Base-by-base conservation (phyloP, 1,284 basidiomycete genomes). In the Spongispora temasekensis region DNA sequence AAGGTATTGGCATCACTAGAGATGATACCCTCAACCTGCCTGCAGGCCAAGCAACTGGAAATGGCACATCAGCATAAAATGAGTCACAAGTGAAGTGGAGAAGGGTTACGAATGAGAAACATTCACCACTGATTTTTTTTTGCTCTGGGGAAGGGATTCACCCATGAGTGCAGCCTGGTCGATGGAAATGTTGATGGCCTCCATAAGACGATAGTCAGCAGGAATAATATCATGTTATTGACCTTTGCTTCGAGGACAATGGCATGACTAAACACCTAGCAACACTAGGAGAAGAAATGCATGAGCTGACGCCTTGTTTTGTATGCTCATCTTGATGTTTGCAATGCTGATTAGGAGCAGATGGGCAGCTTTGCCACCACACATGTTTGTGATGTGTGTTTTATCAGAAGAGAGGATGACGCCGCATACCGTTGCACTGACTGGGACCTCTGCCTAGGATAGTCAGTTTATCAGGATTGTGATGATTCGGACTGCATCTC, bases 141-240 rank as follows among this genome's bases (percentile, higher is more conserved):
- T 98, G 75, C 84, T 82, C 74, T 89, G 87, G 51, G 96, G 95
- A 53, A 98, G 87, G 21, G 94, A 97, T 84, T 97, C 95, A 75
- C 95, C 96, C 42, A 95, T 98, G 59, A 98, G 86, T 61, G 95
- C 95, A 67, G 95, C 95, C 81, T 97, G 95, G 77, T 98, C 95
- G 74, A 97, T 96, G 31, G 93, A 95, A 54, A 97, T 91, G 78
- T 97, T 97, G 85, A 97, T 88, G 57, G 95, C 88, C 76, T 98
- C 95, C 25, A 89, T 92, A 61, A 98, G 88, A 86, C 95, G 93
- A 79, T 94, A 96, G 75, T 97, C 95, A 68, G 94, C 94, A 59
- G 95, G 93, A 63, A 97, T 95, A 70, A 97, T 92, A 72, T 97
- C 95, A 84, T n/a, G n/a, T n/a, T n/a, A n/a, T n/a, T n/a, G n/a